A percentile compares a stretch with the other conserved stretches of the same genome.
These are phyloP conservation scores for Apiospora arundinis DNA, from an alignment of 2,329 filamentous ascomycete genomes.

Conservation along the genomic window DNA sequence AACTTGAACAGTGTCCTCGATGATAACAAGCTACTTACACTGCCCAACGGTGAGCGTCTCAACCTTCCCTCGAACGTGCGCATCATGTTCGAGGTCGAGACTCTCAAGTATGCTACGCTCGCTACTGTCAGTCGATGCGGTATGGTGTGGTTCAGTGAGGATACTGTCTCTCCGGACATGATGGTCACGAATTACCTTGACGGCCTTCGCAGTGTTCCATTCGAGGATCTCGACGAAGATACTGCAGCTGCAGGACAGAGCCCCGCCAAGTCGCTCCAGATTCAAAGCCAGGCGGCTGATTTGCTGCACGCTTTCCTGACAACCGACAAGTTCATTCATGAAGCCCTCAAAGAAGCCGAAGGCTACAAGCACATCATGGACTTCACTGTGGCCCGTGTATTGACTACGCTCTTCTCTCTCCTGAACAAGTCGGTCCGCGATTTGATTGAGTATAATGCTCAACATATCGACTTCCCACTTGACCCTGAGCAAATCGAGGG, in stretches of 20 bases:
- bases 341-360: slow-evolving; percentile 77
- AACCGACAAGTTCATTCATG: slow-evolving; percentile 80
- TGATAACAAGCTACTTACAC: slow-evolving; percentile 95
- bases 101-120: slow-evolving; percentile 93
- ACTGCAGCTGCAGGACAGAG: slow-evolving; percentile 76
- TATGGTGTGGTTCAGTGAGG: slow-evolving; percentile 99
- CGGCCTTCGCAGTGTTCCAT: slow-evolving; percentile 79
- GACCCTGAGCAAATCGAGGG: slow-evolving; percentile 88
- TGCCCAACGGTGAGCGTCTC: slow-evolving; percentile 97
- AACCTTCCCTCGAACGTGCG: slow-evolving; percentile 93
- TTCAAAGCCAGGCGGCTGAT: slow-evolving; percentile 81
- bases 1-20: slow-evolving; percentile 99
- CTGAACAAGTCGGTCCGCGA: slow-evolving; percentile 93
- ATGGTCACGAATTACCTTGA: slow-evolving; percentile 92
- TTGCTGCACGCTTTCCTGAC: slow-evolving; percentile 78
- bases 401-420: slow-evolving; percentile 93
- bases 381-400: slow-evolving; percentile 86
- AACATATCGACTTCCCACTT: slow-evolving; percentile 92
- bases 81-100: slow-evolving; percentile 99
- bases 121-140: slow-evolving; percentile 99
- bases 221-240: slow-evolving; percentile 96
- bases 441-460: slow-evolving; percentile 92
- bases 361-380: slow-evolving; percentile 97
- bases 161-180: slow-evolving; percentile 92
- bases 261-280: slow-evolving; percentile 77